Base-by-base conservation (phyloP, 2,329 filamentous ascomycete genomes). In the Thelonectria blattea region DNA sequence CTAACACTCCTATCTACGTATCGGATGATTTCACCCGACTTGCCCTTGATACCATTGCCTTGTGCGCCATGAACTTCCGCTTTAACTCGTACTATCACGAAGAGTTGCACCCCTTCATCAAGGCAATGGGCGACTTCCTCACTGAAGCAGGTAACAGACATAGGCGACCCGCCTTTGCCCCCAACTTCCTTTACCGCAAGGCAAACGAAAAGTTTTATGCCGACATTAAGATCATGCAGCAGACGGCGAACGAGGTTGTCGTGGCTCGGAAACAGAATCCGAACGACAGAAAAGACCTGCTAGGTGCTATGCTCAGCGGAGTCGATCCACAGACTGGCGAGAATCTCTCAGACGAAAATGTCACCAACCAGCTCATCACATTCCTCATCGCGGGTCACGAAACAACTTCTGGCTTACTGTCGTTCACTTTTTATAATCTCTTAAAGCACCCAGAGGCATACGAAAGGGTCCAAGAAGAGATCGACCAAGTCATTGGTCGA, bases 21-120 rank as follows among this genome's bases (percentile, higher is more conserved):
- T 81, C 85, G 0, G 86, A 89, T n/a, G 88, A 91, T 72, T 91
- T 91, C 64, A 91, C 89, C 3, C 83, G 89, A n/a, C 77, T 92
- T 32, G 87, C 90, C 0, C 81, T 93, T 2, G 90, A 93, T 70
- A 90, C 89, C 0, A 81, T 93, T 9, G 88, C 88, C 1, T 80
- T 93, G 3, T 90, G 88, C 72, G 80, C 85, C n/a, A 89, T 91
- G 86, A 84, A 85, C 39, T 89, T 82, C 58, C 81, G 86, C 2
- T 88, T 89, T 77, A 88, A 88, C 71, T 83, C 80, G 0, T 88
- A 87, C 71, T 88, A 88, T 65, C 52, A 56, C 1, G 61, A 65
- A 15, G 41, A 39, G 9, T 45, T 66, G 52, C 66, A 69, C 41
- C 62, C 66, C 3, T 69, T 68, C 15, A 57, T 68, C 32, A 50